Evolutionary conservation across 169 alveolate species (phyloP), one percentile per base, ranked within the genome.

Genomic region (Plasmodium blacklocki): DNA sequence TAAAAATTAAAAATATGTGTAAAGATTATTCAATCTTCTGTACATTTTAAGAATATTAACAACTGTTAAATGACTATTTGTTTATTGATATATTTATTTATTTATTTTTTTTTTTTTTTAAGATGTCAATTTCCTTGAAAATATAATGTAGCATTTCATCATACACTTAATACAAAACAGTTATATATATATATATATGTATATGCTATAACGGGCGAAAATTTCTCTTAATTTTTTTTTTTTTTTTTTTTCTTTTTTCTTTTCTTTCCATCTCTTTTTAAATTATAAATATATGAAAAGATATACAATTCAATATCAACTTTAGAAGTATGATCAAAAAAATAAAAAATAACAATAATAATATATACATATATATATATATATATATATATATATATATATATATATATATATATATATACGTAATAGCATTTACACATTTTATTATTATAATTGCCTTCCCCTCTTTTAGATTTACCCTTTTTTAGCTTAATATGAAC

Each of bases 401-500:
- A 52, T 68, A 21, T 19, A 12, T 2, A 74, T 9, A 21, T 64
- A 26, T 43, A 63, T 60, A 23, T 23, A 18, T 45, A 52, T 52
- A 52, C 0, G 3, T 3, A 6, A 52, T 14, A 52, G 7, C 18
- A 15, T 52, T 15, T 52, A 15, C 60, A 52, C 18, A 15, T 32
- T 14, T 23, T 39, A 52, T 19, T 49, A n/a, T 58, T 21, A 21
- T 23, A 56, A n/a, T 2, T 23, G 11, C 12, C 23, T 56, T 45
- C 32, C 39, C 29, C 62, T 26, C 64, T 26, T n/a, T 32, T 32
- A 32, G 43, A 32, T 32, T 32, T 43, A 39, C 58, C 11, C 23
- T 19, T 12, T 18, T 76, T 76, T 9, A 14, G 43, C 6, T 32
- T 32, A 76, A 52, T 21, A 76, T 76, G 89, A 66, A 26, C 2